A percentile compares a stretch with the other conserved stretches of the same genome.
Evolutionary conservation across 2,329 filamentous ascomycete genomes (phyloP).

Genomic region (Diaporthe sp.): DNA sequence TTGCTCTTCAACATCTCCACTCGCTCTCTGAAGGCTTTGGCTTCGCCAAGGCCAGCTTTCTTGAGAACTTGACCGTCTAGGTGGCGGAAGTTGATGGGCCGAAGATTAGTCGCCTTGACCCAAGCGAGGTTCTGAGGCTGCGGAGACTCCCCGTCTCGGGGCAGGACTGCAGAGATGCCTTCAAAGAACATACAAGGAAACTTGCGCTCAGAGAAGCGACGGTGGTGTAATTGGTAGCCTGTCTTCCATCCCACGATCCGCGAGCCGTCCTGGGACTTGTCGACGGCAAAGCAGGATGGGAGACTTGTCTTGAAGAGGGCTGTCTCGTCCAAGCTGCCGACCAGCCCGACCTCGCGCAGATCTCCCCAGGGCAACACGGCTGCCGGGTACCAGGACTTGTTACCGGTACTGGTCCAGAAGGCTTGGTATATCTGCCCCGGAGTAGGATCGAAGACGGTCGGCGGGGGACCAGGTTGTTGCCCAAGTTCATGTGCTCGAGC

Average conservation of each 20-base stretch:
- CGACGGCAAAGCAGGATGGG: neutral
- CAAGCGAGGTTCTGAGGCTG: neutral
- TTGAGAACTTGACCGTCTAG: neutral
- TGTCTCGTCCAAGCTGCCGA: neutral
- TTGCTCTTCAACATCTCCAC: neutral
- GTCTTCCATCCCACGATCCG: neutral
- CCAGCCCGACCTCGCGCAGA: neutral
- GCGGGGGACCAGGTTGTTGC: neutral
- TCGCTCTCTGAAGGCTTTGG: neutral
- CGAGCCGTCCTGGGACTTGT: neutral
- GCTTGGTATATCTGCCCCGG: slow-evolving; percentile 4
- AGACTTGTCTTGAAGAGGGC: neutral
- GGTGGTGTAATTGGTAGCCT: neutral
- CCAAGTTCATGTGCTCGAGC: neutral
- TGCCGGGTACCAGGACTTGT: neutral
- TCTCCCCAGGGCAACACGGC: slow-evolving; percentile 1
- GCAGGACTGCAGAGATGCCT: neutral
- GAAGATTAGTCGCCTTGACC: neutral
- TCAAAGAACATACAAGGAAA: slow-evolving; percentile 18
- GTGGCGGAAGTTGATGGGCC: neutral
- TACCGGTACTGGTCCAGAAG: neutral
- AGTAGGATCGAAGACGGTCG: neutral
- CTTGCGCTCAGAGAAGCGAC: neutral
- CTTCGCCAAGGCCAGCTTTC: neutral
- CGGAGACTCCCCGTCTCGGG: neutral